Evolutionary conservation across 768 basidiomycete genomes (phyloP).

Genomic region (Nidularia pulvinata): DNA sequence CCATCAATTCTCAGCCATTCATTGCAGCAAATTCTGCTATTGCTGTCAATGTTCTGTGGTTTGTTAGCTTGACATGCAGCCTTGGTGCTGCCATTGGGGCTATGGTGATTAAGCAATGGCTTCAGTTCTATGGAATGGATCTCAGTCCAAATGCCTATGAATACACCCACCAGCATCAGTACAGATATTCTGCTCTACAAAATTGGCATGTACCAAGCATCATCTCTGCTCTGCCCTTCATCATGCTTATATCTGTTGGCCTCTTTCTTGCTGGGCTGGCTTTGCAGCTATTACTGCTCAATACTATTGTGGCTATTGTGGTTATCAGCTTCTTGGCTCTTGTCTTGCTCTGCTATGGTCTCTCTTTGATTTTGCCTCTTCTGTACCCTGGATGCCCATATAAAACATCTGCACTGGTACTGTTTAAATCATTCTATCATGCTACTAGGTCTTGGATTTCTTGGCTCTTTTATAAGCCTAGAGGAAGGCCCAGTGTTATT

Average conservation of each 20-base stretch:
- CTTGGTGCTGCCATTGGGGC: slow-evolving; percentile 14
- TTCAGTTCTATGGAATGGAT: slow-evolving; percentile 8
- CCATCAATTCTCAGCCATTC: neutral
- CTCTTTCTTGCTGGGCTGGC: slow-evolving; percentile 13
- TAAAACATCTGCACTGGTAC: slow-evolving; percentile 8
- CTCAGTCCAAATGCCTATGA: slow-evolving; percentile 10
- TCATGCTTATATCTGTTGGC: slow-evolving; percentile 16
- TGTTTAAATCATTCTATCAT: slow-evolving; percentile 3
- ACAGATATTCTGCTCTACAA: slow-evolving; percentile 10
- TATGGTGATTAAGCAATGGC: slow-evolving; percentile 17
- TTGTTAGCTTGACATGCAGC: slow-evolving; percentile 10
- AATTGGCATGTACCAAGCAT: slow-evolving; percentile 14
- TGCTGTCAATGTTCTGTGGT: slow-evolving; percentile 11
- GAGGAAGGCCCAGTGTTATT: neutral
- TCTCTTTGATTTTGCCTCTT: slow-evolving; percentile 7
- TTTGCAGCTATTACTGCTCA: slow-evolving; percentile 9
- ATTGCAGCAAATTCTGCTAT: neutral
- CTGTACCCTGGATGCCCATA: slow-evolving; percentile 11
- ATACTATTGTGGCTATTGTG: slow-evolving; percentile 6
- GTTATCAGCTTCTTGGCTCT: slow-evolving; percentile 4
- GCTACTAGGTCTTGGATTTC: neutral
- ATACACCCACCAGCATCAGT: slow-evolving; percentile 12
- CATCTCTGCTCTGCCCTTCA: slow-evolving; percentile 12
- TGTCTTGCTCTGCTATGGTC: slow-evolving; percentile 6
- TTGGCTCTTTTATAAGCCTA: neutral